Percentiles rank a stretch among this genome's conserved stretches.
Evolutionary conservation across 2,329 filamentous ascomycete genomes (phyloP).

Genomic region (Ceratocystis papillata): DNA sequence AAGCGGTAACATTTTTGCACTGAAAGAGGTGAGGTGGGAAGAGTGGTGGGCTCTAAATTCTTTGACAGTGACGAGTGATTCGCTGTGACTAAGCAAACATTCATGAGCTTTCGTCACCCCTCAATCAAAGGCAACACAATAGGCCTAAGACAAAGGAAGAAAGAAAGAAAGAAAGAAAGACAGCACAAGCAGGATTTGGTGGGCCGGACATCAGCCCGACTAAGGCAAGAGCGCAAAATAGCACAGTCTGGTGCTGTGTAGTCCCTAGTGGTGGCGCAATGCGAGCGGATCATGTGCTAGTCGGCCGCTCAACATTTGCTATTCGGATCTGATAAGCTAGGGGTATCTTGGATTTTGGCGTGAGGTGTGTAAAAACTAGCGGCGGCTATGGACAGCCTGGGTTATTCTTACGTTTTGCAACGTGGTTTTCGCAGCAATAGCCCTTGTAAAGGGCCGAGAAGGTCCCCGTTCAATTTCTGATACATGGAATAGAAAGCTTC

Average conservation of each 20-base stretch:
- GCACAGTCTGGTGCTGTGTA: background rate
- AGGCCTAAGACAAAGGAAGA: too few species aligned
- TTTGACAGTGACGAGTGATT: too few species aligned
- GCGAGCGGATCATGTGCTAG: background rate
- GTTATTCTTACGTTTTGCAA: background rate
- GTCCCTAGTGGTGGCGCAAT: background rate
- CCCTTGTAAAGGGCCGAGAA: background rate
- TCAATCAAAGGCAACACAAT: too few species aligned
- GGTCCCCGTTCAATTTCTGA: background rate
- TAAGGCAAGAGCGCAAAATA: background rate
- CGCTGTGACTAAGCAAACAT: too few species aligned
- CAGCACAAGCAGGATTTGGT: background rate
- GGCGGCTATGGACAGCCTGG: background rate
- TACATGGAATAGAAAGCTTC: background rate
- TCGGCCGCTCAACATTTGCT: background rate
- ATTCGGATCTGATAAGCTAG: conserved; percentile 1
- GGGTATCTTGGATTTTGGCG: background rate
- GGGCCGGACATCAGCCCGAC: background rate
- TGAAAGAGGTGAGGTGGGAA: background rate
- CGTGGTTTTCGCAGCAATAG: background rate
- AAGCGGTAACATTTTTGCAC: background rate
- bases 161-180: background rate
- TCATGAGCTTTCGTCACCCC: too few species aligned
- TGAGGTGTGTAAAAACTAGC: background rate
- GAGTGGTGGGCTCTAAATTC: background rate